Evolutionary conservation across 495 filamentous ascomycete species (phyloP).

Genomic region (Melanomma pulvis-pyrius): DNA sequence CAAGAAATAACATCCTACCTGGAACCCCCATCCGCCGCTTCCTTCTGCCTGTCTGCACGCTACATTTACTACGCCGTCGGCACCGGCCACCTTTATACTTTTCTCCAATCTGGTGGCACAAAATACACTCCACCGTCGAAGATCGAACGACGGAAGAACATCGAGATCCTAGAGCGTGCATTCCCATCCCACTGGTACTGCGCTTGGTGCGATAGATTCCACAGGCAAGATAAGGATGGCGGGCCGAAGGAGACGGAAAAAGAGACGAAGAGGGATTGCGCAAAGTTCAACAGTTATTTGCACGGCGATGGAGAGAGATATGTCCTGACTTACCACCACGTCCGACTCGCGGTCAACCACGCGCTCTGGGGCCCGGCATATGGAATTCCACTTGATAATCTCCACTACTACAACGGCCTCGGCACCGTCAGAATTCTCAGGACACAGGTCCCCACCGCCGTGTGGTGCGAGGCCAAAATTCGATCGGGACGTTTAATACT

Average conservation of each 20-base stretch:
- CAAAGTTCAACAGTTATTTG: constrained; percentile 26
- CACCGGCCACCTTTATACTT: background rate
- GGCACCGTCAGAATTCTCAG: background rate
- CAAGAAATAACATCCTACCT: constrained; percentile 30
- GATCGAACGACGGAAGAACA: constrained; percentile 24
- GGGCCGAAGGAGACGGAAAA: constrained; percentile 5
- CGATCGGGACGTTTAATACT: constrained; percentile 13
- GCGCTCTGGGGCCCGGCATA: constrained; percentile 25
- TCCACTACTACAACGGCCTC: background rate
- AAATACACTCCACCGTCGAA: background rate
- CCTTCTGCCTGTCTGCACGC: constrained; percentile 26
- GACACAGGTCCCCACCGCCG: background rate
- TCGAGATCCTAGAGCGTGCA: constrained; percentile 29
- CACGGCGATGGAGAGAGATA: constrained; percentile 20
- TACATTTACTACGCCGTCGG: constrained; percentile 30
- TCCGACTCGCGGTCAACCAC: constrained; percentile 23
- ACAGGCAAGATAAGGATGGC: constrained; percentile 7
- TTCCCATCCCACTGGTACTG: constrained; percentile 33
- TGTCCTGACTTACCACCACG: constrained; percentile 25
- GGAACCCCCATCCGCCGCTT: background rate
- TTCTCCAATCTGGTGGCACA: background rate
- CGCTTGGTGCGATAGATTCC: constrained; percentile 34
- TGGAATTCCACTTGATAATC: constrained; percentile 18
- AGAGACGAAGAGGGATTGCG: constrained; percentile 18
- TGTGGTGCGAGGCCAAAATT: constrained; percentile 15